Evolutionary conservation across 2,329 filamentous ascomycete genomes (phyloP), one percentile per base, ranked within the genome.

Genomic region (Periconia sp.): DNA sequence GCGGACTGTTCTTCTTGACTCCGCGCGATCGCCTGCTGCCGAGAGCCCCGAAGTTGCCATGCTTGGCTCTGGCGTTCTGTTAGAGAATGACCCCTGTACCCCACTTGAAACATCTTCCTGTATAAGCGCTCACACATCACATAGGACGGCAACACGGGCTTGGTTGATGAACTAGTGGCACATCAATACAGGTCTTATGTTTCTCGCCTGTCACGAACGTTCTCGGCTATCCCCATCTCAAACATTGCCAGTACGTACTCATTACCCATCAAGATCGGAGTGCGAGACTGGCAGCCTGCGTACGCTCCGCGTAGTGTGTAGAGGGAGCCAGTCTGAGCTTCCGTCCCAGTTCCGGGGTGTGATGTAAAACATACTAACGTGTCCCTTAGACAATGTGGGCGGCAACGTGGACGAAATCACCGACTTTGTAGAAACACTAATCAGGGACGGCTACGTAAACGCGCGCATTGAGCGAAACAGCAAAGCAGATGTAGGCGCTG

Each of bases 131-230:
- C 36, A 67, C 50, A 42, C 33, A 35, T 36, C 25, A 17, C 31
- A 12, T 48, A 81, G 54, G 91, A 97, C 57, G 82, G 82, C 33
- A 97, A 95, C 59, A 68, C 73, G 4, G 82, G 85, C 3, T 79
- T 97, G 11, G 77, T 95, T 10, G 72, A 76, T 4, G 83, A 89
- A 64, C 85, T 92, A 9, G 67, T 87, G 26, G 74, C 80, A 15
- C 84, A 87, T 8, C 89, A 92, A 63, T 84, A 88, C 55, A 84
- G 85, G 57, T 90, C 87, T 74, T 85, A 88, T 46, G 82, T 97
- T 43, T 76, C 86, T 23, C 84, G 84, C 46, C 77, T 97, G 18
- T 84, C 85, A 31, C 80, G 82, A 38, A 84, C 89, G 3, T 96
- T 92, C 62, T 78, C 80, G 22, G 81, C 83, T 5, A 73, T 86